Evolutionary conservation across 164 flowering plant genomes (phyloP).

Genomic region (Chloranthus sessilifolius): DNA sequence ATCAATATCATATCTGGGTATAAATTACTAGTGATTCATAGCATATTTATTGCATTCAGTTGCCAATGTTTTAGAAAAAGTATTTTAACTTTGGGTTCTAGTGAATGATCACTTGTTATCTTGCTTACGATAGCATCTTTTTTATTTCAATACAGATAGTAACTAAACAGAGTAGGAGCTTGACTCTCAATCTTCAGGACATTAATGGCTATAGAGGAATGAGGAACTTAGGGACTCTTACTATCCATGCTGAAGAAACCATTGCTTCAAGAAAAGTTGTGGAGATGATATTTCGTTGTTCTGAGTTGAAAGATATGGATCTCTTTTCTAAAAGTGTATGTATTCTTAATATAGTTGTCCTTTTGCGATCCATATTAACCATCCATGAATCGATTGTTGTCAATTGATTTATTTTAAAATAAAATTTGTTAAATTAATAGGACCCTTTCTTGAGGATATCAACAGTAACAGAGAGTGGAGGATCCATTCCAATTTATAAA

Average conservation of each 20-base stretch:
- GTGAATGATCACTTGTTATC: no score
- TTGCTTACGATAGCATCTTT: conserved; percentile 22
- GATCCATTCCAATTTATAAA: conserved; percentile 62
- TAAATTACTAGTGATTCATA: no score
- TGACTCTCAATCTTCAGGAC: conserved; percentile 51
- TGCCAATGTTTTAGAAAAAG: no score
- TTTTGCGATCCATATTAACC: not conserved
- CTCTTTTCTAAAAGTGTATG: conserved; percentile 81
- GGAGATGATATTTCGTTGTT: conserved; percentile 56
- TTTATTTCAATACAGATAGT: conserved; percentile 49
- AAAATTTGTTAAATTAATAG: no score
- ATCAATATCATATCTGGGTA: no score
- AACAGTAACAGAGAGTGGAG: conserved; percentile 57
- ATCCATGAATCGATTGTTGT: not conserved
- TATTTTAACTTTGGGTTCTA: no score
- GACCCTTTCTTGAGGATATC: conserved; percentile 84
- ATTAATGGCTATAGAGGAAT: conserved; percentile 34
- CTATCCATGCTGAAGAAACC: conserved; percentile 71
- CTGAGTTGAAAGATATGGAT: conserved; percentile 59
- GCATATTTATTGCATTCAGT: no score
- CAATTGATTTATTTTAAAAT: not conserved
- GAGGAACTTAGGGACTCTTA: conserved; percentile 44
- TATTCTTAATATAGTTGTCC: not conserved
- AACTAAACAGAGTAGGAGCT: conserved; percentile 38
- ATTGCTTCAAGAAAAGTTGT: conserved; percentile 49